Evolutionary conservation across 2,329 filamentous ascomycete species (phyloP), one percentile per base, ranked within the genome.

Genomic region (Ascochyta fabae): DNA sequence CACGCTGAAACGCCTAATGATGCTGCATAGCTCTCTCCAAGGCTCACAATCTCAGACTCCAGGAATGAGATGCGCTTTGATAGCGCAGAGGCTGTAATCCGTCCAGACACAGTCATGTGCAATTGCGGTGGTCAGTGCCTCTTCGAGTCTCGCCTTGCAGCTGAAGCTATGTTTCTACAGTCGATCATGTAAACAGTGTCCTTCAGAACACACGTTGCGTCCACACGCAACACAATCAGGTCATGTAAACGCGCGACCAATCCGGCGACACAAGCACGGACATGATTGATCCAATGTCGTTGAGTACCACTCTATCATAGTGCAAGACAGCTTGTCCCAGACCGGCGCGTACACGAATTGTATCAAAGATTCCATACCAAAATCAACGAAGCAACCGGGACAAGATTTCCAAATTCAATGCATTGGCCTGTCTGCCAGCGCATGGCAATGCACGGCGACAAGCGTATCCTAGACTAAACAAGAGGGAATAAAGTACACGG

Each of bases 401-500:
- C 9, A 31, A 13, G 10, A 2, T 15, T 31, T 31, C 6, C 27
- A 9, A 31, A 13, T 13, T 31, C 29, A 31, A 31, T 31, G 9
- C 27, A 29, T 29, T 29, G 27, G 27, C 9, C 2, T 29, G 27
- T 5, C 40, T 10, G 48, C 34, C 48, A 40, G 38, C 29, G 16
- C 48, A 19, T 38, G 13, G 12, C 16, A 43, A 24, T 24, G 27
- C 22, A 34, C 27, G n/a, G 29, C 27, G 43, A 43, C 48, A 23
- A 12, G 13, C 29, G 12, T 34, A 51, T 52, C 29, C 34, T 52
- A 35, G 13, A 57, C 31, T 44, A 27, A 53, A 39, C 48, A 48
- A 48, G 29, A 48, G 41, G n/a, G 27, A 44, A 31, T 31, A 48
- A 51, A 57, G 40, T 48, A 57, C 48, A 57, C 31, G 34, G 35